phyloP scores from a whole-genome alignment of 371 early-diverging fungal species.

The Apophysomyces sp. region DNA sequence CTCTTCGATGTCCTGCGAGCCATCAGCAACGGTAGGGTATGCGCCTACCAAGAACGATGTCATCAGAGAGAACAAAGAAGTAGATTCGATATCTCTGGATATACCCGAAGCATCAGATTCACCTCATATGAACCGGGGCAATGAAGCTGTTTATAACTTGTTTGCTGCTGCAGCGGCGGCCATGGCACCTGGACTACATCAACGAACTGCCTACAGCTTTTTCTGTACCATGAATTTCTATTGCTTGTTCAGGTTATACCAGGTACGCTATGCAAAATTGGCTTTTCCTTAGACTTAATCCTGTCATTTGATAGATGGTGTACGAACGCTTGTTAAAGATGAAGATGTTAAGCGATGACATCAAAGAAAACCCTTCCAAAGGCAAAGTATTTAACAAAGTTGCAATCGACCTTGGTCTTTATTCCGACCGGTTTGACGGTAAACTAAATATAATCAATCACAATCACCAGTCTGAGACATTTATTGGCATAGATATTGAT shows the following conservation, averaged over 20 bases:
- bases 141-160: slow-evolving; percentile 16
- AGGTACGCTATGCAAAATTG: slow-evolving; percentile 47
- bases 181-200: slow-evolving; percentile 33
- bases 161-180: slow-evolving; percentile 53
- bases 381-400: slow-evolving; percentile 69
- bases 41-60: no score
- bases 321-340: slow-evolving; percentile 81
- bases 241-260: slow-evolving; percentile 86
- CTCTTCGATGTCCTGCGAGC: no score
- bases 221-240: slow-evolving; percentile 82
- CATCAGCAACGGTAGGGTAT: no score
- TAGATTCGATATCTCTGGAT: neutral
- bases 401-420: slow-evolving; percentile 82
- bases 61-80: no score
- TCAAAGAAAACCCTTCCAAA: slow-evolving; percentile 54
- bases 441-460: no score
- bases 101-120: no score
- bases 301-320: slow-evolving; percentile 57
- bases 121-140: no score
- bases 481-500: slow-evolving; percentile 40
- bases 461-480: no score
- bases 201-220: slow-evolving; percentile 53
- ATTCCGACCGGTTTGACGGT: slow-evolving; percentile 57
- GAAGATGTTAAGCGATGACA: slow-evolving; percentile 64
- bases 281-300: neutral